A percentile compares a stretch with the other conserved stretches of the same genome.
Evolutionary conservation across 2,329 filamentous ascomycete species (phyloP).

Genomic region (Cercospora zeina): DNA sequence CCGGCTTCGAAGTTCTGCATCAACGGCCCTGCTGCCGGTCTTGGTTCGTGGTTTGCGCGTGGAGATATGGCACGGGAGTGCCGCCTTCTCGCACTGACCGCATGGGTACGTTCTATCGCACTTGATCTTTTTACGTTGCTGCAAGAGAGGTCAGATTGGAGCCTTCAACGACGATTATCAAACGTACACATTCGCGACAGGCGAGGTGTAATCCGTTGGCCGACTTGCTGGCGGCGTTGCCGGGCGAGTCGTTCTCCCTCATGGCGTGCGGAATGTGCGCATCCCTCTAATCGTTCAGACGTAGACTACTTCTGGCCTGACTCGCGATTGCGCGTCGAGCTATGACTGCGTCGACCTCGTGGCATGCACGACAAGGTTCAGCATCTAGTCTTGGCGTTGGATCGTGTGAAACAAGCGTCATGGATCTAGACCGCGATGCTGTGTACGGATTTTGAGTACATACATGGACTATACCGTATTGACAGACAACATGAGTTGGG

Average conservation of each 20-base stretch:
- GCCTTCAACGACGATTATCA: not conserved
- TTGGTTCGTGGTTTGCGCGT: slow-evolving; percentile 31
- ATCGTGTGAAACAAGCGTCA: not conserved
- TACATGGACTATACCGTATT: too few relatives aligned
- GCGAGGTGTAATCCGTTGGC: slow-evolving; percentile 1
- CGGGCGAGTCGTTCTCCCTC: not conserved
- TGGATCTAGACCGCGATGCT: not conserved
- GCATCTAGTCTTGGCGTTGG: not conserved
- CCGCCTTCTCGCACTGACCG: slow-evolving; percentile 25
- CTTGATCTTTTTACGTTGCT: slow-evolving; percentile 25
- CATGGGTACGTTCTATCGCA: slow-evolving; percentile 31
- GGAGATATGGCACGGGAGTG: slow-evolving; percentile 22
- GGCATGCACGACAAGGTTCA: slow-evolving; percentile 1
- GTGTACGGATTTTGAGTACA: too few relatives aligned
- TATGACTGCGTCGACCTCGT: not conserved
- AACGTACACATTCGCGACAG: slow-evolving; percentile 5
- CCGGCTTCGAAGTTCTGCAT: slow-evolving; percentile 28
- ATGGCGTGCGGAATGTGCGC: not conserved
- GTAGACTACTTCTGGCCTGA: not conserved
- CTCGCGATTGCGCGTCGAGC: not conserved
- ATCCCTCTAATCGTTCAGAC: not conserved
- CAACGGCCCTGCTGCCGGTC: slow-evolving; percentile 26
- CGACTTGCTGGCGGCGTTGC: slow-evolving; percentile 3
- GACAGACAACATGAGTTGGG: not conserved
- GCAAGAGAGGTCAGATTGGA: not conserved